These are phyloP conservation scores for Yarrowia sp. DNA, from an alignment of 805 yeast genomes.

Conservation along the genomic window DNA sequence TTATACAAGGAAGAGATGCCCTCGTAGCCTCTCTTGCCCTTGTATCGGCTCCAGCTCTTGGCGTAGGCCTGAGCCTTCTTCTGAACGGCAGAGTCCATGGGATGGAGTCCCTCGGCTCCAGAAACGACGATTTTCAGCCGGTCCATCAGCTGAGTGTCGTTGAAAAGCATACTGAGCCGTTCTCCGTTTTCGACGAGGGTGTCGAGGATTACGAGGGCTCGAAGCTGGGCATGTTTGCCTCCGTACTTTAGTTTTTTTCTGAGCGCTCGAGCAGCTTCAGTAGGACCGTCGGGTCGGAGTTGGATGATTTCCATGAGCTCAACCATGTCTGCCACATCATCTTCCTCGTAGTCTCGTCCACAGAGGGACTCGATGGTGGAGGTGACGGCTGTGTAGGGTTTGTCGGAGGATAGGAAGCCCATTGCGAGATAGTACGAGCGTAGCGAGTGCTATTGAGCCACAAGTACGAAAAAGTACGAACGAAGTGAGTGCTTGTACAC, in stretches of 20 bases:
- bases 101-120: constrained; percentile 48
- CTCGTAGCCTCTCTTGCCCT: constrained; percentile 24
- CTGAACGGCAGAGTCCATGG: constrained; percentile 54
- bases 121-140: constrained; percentile 62
- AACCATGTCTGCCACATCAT: constrained; percentile 58
- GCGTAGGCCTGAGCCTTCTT: constrained; percentile 60
- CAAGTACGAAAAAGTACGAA: too few relatives aligned
- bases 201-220: constrained; percentile 71
- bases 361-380: constrained; percentile 52
- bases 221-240: constrained; percentile 63
- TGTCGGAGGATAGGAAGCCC: constrained; percentile 50
- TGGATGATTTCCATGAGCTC: constrained; percentile 64
- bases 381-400: constrained; percentile 56
- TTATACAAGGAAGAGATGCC: constrained; percentile 1
- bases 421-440: constrained; percentile 35
- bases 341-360: constrained; percentile 48
- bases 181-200: constrained; percentile 63
- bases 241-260: constrained; percentile 92
- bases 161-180: constrained; percentile 56
- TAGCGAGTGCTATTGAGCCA: background rate
- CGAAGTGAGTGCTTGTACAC: too few relatives aligned
- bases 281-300: constrained; percentile 55
- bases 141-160: constrained; percentile 72
- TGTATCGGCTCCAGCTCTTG: constrained; percentile 63
- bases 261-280: constrained; percentile 89